Conservation (phyloP, 2,329 filamentous ascomycete genomes). For the Pezicula rhizophila region DNA sequence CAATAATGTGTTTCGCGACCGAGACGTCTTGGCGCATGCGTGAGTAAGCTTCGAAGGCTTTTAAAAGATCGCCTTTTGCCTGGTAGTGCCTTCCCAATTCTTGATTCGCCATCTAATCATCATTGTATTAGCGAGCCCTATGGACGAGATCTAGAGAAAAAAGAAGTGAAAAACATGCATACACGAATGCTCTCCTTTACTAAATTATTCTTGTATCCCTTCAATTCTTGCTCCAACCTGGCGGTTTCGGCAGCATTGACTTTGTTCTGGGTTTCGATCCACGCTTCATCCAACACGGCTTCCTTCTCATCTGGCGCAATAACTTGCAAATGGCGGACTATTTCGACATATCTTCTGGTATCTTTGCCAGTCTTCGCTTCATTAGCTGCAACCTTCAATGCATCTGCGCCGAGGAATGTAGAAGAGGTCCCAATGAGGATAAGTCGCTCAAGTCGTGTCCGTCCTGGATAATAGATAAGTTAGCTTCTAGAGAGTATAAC, state of each 20-base stretch:
- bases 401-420: conserved; percentile 69
- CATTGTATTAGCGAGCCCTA: neutral
- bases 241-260: conserved; percentile 52
- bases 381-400: conserved; percentile 67
- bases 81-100: conserved; percentile 84
- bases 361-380: conserved; percentile 76
- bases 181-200: conserved; percentile 96
- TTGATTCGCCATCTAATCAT: conserved; percentile 79
- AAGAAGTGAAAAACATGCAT: conserved; percentile 23
- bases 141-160: neutral
- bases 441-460: conserved; percentile 75
- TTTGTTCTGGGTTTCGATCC: conserved; percentile 68
- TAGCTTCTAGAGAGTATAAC: neutral
- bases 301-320: conserved; percentile 64
- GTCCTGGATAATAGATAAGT: conserved; percentile 47
- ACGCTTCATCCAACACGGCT: conserved; percentile 60
- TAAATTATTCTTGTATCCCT: conserved; percentile 91
- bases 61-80: conserved; percentile 64
- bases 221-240: conserved; percentile 77
- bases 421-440: conserved; percentile 76
- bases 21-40: conserved; percentile 90
- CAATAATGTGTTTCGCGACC: conserved; percentile 73
- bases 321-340: conserved; percentile 57
- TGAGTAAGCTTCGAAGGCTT: conserved; percentile 70
- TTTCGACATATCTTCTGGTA: conserved; percentile 62